These are phyloP conservation scores for Phenoliferia sp. DNA, from an alignment of 1,284 basidiomycete genomes.

Conservation along the genomic window DNA sequence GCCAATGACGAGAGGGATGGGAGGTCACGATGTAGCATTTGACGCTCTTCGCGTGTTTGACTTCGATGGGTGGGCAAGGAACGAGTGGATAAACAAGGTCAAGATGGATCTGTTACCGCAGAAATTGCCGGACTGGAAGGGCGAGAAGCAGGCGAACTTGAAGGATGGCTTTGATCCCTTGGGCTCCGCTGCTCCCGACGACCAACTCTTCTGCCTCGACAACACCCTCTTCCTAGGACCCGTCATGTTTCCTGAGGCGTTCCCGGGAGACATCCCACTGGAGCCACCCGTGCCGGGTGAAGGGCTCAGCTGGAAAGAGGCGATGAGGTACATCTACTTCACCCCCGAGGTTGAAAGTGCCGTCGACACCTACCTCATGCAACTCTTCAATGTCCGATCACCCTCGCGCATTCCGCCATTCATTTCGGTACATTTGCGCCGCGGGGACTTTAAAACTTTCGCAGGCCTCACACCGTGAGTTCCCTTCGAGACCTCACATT, in stretches of 20 bases:
- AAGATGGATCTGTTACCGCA: background rate
- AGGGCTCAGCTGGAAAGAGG: slow-evolving; percentile 20
- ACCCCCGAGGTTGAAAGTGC: slow-evolving; percentile 8
- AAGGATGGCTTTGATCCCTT: slow-evolving; percentile 19
- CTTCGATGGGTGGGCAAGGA: slow-evolving; percentile 7
- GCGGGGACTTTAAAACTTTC: slow-evolving; percentile 30
- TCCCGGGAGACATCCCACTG: slow-evolving; percentile 4
- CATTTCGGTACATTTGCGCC: slow-evolving; percentile 28
- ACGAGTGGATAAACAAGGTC: slow-evolving; percentile 12
- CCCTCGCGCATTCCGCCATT: slow-evolving; percentile 21
- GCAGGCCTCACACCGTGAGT: slow-evolving; percentile 21
- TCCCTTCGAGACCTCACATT: too few species aligned
- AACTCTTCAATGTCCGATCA: slow-evolving; percentile 10
- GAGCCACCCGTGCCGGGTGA: slow-evolving; percentile 21
- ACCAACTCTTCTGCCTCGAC: slow-evolving; percentile 32
- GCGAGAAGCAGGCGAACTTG: slow-evolving; percentile 13
- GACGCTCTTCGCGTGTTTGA: slow-evolving; percentile 29
- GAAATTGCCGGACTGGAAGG: background rate
- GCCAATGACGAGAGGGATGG: slow-evolving; percentile 6
- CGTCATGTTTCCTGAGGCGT: slow-evolving; percentile 17
- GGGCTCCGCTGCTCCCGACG: slow-evolving; percentile 1
- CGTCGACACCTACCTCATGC: slow-evolving; percentile 20
- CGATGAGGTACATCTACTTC: slow-evolving; percentile 25
- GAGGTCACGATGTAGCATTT: slow-evolving; percentile 26
- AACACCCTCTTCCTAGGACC: slow-evolving; percentile 31